phyloP scores from a whole-genome alignment of 495 filamentous ascomycete genomes.

The Aspergillus egyptiacus region DNA sequence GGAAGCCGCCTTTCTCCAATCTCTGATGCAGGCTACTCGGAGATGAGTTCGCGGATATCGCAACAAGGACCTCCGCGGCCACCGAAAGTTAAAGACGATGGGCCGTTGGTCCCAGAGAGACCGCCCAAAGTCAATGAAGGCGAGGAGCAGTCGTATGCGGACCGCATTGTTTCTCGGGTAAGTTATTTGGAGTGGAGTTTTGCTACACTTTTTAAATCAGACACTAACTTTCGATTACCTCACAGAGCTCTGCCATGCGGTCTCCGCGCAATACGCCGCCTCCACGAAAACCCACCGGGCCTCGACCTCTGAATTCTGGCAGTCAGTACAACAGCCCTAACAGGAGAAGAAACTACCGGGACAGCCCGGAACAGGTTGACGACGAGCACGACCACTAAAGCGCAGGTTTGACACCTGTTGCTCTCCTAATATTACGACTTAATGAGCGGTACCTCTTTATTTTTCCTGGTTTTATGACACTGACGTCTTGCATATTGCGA shows the following conservation, averaged over 20 bases:
- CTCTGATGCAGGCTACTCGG: conserved; percentile 47
- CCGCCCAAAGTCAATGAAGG: conserved; percentile 39
- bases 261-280: conserved; percentile 38
- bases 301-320: conserved; percentile 44
- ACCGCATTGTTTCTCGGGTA: conserved; percentile 42
- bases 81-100: conserved; percentile 49
- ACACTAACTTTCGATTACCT: not conserved
- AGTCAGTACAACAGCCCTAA: conserved; percentile 44
- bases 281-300: conserved; percentile 49
- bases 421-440: conserved; percentile 10
- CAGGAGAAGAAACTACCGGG: conserved; percentile 42
- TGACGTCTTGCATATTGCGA: conserved; percentile 16
- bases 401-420: conserved; percentile 11
- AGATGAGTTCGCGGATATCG: conserved; percentile 30
- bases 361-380: conserved; percentile 45
- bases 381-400: conserved; percentile 36
- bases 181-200: no score
- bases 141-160: conserved; percentile 34
- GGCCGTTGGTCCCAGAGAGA: conserved; percentile 45
- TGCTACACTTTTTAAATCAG: no score
- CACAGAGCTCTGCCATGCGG: conserved; percentile 37
- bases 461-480: conserved; percentile 12
- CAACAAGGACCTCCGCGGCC: conserved; percentile 43
- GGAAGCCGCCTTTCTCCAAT: conserved; percentile 48
- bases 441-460: conserved; percentile 12